These are phyloP conservation scores for Opeltia flavorubescens DNA, from an alignment of 495 filamentous ascomycete species.

Conservation along the genomic window DNA sequence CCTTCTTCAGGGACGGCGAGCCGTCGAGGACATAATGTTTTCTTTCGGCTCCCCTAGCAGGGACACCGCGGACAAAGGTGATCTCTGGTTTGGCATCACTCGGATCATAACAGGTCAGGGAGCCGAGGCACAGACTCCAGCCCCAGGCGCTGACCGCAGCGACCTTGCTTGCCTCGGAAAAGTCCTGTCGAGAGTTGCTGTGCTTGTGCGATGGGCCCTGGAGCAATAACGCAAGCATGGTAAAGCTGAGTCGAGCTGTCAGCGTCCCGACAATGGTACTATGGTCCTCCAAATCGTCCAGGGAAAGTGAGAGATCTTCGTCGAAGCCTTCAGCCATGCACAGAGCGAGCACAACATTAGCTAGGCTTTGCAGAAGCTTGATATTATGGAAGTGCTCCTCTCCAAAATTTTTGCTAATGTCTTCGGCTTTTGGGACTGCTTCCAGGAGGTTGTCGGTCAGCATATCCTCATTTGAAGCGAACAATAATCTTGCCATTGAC, in stretches of 20 bases:
- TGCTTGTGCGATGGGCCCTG: not conserved
- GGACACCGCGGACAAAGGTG: not conserved
- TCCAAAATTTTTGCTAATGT: not conserved
- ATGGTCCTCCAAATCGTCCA: not conserved
- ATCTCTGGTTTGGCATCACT: not conserved
- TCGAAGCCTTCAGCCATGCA: not conserved
- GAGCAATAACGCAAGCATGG: not conserved
- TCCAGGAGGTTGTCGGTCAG: not conserved
- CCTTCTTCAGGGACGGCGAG: not conserved
- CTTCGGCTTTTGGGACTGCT: not conserved
- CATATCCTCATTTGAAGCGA: not conserved
- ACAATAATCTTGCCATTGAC: not conserved
- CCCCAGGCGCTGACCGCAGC: conserved; percentile 2
- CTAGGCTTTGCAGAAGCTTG: not conserved
- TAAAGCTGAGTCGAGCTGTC: not conserved
- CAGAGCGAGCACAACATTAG: not conserved
- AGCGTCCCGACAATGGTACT: not conserved
- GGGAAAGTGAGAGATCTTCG: not conserved
- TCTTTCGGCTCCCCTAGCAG: not conserved
- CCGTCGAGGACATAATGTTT: not conserved
- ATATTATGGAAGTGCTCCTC: not conserved
- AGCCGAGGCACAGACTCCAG: conserved; percentile 2
- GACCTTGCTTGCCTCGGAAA: not conserved
- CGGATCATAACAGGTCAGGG: not conserved
- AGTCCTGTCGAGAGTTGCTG: not conserved